Percentiles rank a stretch among this genome's conserved stretches.
These are phyloP conservation scores for Phytophthora constricta DNA, from an alignment of 352 stramenopile genomes.

Conservation along the genomic window DNA sequence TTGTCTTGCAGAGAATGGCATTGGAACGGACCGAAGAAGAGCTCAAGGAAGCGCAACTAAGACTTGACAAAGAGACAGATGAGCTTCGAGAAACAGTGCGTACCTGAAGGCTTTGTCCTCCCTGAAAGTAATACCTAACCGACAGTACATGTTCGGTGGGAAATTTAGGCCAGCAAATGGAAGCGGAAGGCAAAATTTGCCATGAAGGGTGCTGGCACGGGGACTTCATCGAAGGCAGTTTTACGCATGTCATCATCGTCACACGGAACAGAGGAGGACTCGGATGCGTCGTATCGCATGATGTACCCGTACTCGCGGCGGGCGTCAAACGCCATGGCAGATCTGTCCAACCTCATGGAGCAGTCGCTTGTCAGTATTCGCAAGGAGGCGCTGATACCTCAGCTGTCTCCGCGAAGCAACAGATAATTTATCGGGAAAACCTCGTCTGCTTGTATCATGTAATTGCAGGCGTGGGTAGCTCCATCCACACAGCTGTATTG, in stretches of 20 bases:
- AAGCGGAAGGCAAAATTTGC: conserved; percentile 76
- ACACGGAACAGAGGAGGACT: conserved; percentile 65
- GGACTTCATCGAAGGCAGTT: conserved; percentile 10
- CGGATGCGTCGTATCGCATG: conserved; percentile 61
- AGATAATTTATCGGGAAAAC: neutral
- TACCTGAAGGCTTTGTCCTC: neutral
- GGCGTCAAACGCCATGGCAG: conserved; percentile 72
- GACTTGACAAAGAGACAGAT: conserved; percentile 71
- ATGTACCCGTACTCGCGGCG: conserved; percentile 51
- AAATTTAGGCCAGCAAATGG: conserved; percentile 50
- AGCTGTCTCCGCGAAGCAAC: conserved; percentile 1
- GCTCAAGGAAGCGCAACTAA: conserved; percentile 57
- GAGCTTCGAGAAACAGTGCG: conserved; percentile 63
- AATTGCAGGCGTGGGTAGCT: neutral
- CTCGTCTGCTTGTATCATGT: neutral
- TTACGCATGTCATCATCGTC: conserved; percentile 65
- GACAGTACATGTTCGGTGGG: conserved; percentile 14
- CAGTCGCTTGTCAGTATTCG: conserved; percentile 71
- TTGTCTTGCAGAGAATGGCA: conserved; percentile 43
- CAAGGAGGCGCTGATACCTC: conserved; percentile 45
- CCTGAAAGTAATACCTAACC: neutral
- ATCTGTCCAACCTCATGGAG: conserved; percentile 83
- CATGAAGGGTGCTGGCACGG: conserved; percentile 34
- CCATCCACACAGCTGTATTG: conserved; percentile 13
- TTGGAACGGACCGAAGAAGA: conserved; percentile 56